Percentiles rank a stretch among this genome's conserved stretches.
Conservation (phyloP, 352 stramenopile species). For the Pythium utonaiense region DNA sequence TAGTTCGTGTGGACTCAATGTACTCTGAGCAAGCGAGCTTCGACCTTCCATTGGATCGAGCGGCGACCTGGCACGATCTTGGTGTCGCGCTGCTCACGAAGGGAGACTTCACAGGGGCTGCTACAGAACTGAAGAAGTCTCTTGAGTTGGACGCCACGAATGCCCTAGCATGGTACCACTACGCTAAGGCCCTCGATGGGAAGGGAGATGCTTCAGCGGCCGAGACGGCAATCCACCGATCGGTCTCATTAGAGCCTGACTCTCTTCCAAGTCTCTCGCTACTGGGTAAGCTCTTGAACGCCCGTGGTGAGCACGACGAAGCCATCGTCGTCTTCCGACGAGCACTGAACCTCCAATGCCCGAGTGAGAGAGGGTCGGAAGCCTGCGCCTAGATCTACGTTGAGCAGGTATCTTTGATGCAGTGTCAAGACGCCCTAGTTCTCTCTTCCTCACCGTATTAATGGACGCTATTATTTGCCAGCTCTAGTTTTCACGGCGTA, state of each 20-base stretch:
- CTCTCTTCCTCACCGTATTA: background rate
- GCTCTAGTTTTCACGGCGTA: conserved; percentile 22
- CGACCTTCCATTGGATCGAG: conserved; percentile 40
- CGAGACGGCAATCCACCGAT: conserved; percentile 47
- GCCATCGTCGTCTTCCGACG: conserved; percentile 61
- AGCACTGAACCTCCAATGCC: conserved; percentile 54
- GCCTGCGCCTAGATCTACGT: background rate
- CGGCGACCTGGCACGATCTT: conserved; percentile 46
- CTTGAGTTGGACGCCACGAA: conserved; percentile 36
- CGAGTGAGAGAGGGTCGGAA: conserved; percentile 12
- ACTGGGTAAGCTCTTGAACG: conserved; percentile 57
- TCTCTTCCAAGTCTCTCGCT: conserved; percentile 58
- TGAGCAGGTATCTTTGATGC: background rate
- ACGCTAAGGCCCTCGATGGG: conserved; percentile 62
- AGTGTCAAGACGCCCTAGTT: background rate
- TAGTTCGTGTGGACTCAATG: conserved; percentile 11
- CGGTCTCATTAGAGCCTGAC: conserved; percentile 38
- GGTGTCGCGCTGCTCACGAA: conserved; percentile 45
- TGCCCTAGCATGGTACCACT: conserved; percentile 43
- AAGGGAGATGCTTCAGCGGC: conserved; percentile 33
- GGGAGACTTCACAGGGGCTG: conserved; percentile 37
- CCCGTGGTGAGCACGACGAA: conserved; percentile 63
- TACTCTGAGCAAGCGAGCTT: conserved; percentile 25
- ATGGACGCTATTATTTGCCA: conserved; percentile 5
- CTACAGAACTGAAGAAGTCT: conserved; percentile 38